Evolutionary conservation across 2,329 filamentous ascomycete species (phyloP), one percentile per base, ranked within the genome.

Genomic region (Aspergillus nomiae): DNA sequence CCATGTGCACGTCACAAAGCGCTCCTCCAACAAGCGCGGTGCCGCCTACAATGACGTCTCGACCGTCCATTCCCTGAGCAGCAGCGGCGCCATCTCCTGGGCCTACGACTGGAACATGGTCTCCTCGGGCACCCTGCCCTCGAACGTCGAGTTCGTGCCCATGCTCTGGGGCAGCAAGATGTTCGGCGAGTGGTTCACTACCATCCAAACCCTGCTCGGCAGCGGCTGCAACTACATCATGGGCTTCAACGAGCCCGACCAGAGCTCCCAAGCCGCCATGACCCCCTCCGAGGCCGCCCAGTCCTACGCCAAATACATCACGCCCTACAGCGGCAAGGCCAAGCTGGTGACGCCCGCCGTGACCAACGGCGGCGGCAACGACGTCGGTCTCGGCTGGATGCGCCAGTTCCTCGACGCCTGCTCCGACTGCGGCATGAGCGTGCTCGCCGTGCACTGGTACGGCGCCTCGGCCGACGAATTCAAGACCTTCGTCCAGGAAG

Each of bases 211-310:
- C 9, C 71, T 73, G 26, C 72, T 81, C 11, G 68, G 71, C 34
- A 72, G 72, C 46, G 78, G 76, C 56, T 73, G 71, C 65, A 70
- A 65, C 30, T 76, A 80, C 63, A 71, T 81, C 38, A 67, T 83
- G 53, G 77, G 75, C 41, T 82, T 83, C 75, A 83, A 83, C 71
- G 81, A 83, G 67, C 81, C 81, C 30, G 81, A 83, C 66, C 70
- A 73, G 11, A 11, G 63, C 59, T 65, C 65, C 2, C 80, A 82
- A 69, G 71, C 80, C 54, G 69, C 71, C 67, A 78, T 82, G 70
- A 67, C 70, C 45, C 73, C 78, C 21, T 38, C 66, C 10, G 73
- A 76, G 8, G 80, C 80, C 34, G 80, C 75, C 34, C 48, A 60
- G 19, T 68, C 70, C 63, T 81, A 80, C 71, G 66, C 70, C 62